Percentiles rank a stretch among this genome's conserved stretches.
These are phyloP conservation scores for Melanogaster broomeanus DNA, from an alignment of 768 basidiomycete genomes.

Conservation along the genomic window DNA sequence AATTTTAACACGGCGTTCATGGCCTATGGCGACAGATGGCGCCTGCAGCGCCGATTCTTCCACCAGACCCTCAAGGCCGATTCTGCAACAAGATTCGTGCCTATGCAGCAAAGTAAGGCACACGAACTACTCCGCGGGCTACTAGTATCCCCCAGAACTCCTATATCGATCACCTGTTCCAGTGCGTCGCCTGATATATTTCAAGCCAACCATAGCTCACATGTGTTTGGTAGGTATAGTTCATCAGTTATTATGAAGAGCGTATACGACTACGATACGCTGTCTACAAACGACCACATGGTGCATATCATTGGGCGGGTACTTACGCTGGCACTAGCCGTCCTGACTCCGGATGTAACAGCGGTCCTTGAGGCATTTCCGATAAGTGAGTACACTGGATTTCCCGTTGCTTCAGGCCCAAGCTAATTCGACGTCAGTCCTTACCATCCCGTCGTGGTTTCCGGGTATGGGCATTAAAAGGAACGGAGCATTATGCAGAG, in stretches of 20 bases:
- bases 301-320: constrained; percentile 10
- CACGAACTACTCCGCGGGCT: constrained; percentile 7
- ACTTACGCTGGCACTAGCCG: background rate
- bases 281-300: constrained; percentile 10
- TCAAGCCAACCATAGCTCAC: too few species aligned
- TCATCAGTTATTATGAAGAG: constrained; percentile 29
- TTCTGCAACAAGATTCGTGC: constrained; percentile 11
- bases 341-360: constrained; percentile 9
- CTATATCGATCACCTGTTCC: constrained; percentile 9
- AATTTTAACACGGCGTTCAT: constrained; percentile 13
- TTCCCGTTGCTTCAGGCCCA: background rate
- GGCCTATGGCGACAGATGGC: constrained; percentile 21
- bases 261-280: constrained; percentile 19
- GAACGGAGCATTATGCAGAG: constrained; percentile 4
- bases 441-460: constrained; percentile 19
- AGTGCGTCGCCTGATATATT: constrained; percentile 3
- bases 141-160: constrained; percentile 5
- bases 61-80: constrained; percentile 17
- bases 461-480: constrained; percentile 18
- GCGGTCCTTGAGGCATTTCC: constrained; percentile 15
- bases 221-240: constrained; percentile 9
- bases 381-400: constrained; percentile 3
- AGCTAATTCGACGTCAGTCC: constrained; percentile 9
- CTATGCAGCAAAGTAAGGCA: constrained; percentile 14
- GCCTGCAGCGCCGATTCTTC: constrained; percentile 17